A percentile compares a stretch with the other conserved stretches of the same genome.
phyloP scores from a whole-genome alignment of 768 basidiomycete genomes.

The Xerocomellus dryophilus region DNA sequence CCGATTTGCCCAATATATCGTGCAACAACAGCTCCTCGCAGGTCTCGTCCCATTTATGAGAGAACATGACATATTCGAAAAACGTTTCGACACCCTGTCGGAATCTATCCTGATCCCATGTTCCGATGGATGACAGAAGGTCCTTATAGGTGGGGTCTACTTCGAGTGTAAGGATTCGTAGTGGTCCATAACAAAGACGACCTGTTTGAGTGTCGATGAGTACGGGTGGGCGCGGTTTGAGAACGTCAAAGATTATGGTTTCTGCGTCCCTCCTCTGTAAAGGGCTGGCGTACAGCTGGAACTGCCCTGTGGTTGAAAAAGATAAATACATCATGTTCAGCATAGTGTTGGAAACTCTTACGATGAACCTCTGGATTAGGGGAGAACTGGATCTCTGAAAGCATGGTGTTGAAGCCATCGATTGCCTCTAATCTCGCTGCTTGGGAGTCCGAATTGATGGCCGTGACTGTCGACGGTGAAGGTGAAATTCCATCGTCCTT shows the following conservation, averaged over 20 bases:
- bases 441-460: not conserved
- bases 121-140: not conserved
- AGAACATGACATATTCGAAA: constrained; percentile 13
- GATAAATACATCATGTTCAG: not conserved
- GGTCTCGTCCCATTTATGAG: constrained; percentile 7
- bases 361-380: constrained; percentile 1
- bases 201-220: constrained; percentile 7
- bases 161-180: constrained; percentile 5
- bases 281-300: not conserved
- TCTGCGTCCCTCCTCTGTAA: not conserved
- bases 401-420: not conserved
- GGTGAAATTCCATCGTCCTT: not conserved
- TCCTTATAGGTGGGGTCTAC: not conserved
- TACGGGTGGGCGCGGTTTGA: not conserved
- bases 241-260: not conserved
- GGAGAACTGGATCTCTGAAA: constrained; percentile 2
- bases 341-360: not conserved
- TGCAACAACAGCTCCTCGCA: not conserved
- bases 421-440: not conserved
- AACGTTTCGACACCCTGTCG: not conserved
- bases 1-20: not conserved
- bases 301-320: not conserved
- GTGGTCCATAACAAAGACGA: not conserved
- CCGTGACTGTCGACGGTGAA: not conserved
- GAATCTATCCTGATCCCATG: not conserved